Conservation (phyloP, 1,284 basidiomycete species). For the Leccinum solheimii region DNA sequence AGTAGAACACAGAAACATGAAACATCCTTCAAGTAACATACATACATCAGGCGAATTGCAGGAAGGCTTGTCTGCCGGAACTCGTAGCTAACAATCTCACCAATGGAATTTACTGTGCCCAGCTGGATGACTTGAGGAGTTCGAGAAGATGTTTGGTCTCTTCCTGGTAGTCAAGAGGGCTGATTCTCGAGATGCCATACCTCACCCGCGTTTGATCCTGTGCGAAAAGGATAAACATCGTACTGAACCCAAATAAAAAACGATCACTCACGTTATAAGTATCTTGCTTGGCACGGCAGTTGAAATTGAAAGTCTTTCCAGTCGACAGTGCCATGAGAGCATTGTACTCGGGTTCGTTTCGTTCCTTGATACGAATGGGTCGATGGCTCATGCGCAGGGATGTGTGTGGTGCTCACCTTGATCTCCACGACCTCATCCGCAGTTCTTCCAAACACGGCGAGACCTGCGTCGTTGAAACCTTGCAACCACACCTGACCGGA, state of each 20-base stretch:
- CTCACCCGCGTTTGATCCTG: slow-evolving; percentile 79
- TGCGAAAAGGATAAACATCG: slow-evolving; percentile 6
- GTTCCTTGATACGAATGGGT: slow-evolving; percentile 46
- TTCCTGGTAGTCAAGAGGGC: slow-evolving; percentile 68
- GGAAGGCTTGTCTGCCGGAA: not conserved
- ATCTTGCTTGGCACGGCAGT: slow-evolving; percentile 87
- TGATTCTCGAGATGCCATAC: slow-evolving; percentile 76
- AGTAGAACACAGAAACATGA: not conserved
- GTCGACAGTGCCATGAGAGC: slow-evolving; percentile 64
- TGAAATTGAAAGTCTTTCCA: slow-evolving; percentile 80
- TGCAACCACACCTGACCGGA: slow-evolving; percentile 91
- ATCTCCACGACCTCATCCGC: slow-evolving; percentile 81
- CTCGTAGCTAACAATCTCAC: not conserved
- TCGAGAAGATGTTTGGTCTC: slow-evolving; percentile 67
- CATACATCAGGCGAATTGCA: not conserved
- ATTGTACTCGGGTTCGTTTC: slow-evolving; percentile 65
- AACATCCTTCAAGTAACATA: not conserved
- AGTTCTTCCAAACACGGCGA: slow-evolving; percentile 72
- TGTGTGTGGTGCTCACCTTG: slow-evolving; percentile 42
- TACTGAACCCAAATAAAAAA: not conserved
- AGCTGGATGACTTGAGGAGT: slow-evolving; percentile 41
- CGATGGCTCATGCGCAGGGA: not conserved
- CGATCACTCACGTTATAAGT: slow-evolving; percentile 70
- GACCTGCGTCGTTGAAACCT: slow-evolving; percentile 93
- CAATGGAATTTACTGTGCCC: slow-evolving; percentile 35